phyloP scores from a whole-genome alignment of 306 rosid genomes.

The Ziziphus jujuba region DNA sequence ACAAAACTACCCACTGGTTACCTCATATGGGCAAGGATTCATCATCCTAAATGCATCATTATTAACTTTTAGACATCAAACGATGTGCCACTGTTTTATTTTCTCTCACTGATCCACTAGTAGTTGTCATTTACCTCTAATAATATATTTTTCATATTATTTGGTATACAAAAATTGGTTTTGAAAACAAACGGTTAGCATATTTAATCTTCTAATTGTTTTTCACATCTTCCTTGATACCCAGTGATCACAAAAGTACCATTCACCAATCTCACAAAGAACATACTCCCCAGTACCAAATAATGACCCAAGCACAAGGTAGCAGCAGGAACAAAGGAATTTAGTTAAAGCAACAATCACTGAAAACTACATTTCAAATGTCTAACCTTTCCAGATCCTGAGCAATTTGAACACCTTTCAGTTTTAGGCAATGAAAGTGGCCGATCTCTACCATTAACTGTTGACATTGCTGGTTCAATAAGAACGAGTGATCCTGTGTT shows the following conservation, averaged over 20 bases:
- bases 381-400: constrained; percentile 95
- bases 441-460: constrained; percentile 46
- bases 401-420: constrained; percentile 91
- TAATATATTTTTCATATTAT: no score
- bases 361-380: constrained; percentile 3
- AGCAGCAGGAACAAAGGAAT: not conserved
- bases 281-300: not conserved
- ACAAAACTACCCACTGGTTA: no score
- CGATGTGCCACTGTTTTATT: no score
- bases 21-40: no score
- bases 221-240: not conserved
- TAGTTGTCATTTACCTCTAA: no score
- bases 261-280: not conserved
- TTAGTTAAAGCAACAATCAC: not conserved
- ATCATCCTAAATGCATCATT: no score
- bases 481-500: constrained; percentile 72
- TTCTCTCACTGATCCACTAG: no score
- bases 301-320: not conserved
- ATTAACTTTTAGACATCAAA: no score
- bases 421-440: constrained; percentile 74
- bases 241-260: not conserved
- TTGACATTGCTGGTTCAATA: constrained; percentile 65
- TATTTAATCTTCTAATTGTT: not conserved
- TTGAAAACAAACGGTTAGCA: no score
- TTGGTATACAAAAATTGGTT: no score